Percentiles rank a stretch among this genome's conserved stretches.
Evolutionary conservation across 192 early-diverging fungal species (phyloP).

Genomic region (Linderina pennispora): DNA sequence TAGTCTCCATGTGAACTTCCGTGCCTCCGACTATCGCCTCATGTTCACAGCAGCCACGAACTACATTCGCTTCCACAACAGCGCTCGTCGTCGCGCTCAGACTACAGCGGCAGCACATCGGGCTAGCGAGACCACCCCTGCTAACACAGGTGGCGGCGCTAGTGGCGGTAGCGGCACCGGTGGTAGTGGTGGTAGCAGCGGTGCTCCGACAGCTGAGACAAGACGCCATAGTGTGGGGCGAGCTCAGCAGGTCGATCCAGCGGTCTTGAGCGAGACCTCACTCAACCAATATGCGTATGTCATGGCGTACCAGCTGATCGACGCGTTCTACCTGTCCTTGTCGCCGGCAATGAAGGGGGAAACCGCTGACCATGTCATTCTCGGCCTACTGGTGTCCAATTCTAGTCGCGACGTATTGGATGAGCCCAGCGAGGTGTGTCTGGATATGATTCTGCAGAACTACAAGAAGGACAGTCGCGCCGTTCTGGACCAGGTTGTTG

Average conservation of each 20-base stretch:
- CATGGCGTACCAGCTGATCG: conserved; percentile 92
- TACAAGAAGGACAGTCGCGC: conserved; percentile 36
- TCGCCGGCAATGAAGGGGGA: conserved; percentile 66
- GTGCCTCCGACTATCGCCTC: conserved; percentile 68
- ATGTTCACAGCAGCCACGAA: conserved; percentile 90
- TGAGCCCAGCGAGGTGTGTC: conserved; percentile 85
- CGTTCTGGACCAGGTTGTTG: conserved; percentile 35
- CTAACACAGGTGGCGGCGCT: neutral
- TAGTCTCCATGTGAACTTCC: conserved; percentile 73
- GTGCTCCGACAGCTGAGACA: conserved; percentile 6
- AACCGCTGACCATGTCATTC: conserved; percentile 76
- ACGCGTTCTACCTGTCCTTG: conserved; percentile 82
- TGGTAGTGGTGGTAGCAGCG: conserved; percentile 4
- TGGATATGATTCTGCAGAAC: conserved; percentile 91
- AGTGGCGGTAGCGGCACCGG: conserved; percentile 17
- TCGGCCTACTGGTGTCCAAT: conserved; percentile 63
- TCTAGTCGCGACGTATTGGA: conserved; percentile 53
- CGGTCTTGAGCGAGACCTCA: conserved; percentile 34
- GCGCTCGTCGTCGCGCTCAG: conserved; percentile 34
- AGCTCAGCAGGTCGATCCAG: neutral
- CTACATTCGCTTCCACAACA: conserved; percentile 62
- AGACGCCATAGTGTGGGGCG: neutral
- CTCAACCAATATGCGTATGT: conserved; percentile 75
- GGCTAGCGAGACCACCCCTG: conserved; percentile 13
- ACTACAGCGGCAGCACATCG: too few relatives aligned